Evolutionary conservation across 2,329 filamentous ascomycete species (phyloP).

Genomic region (Cladosporium sp.): DNA sequence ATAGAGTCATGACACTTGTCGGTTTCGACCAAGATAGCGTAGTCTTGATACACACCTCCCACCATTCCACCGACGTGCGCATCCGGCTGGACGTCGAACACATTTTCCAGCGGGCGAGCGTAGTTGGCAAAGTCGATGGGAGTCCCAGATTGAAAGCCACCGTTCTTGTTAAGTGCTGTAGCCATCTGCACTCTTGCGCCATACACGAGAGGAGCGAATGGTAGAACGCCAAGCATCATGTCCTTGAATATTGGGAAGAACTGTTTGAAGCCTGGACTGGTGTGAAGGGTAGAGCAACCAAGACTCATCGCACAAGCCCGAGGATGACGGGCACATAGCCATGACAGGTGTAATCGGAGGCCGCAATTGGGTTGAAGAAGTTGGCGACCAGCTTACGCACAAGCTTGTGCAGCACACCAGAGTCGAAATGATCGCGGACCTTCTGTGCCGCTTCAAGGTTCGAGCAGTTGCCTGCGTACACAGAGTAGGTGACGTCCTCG

Average conservation of each 20-base stretch:
- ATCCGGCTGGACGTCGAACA: neutral
- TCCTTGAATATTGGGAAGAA: neutral
- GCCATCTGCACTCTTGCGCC: slow-evolving; percentile 4
- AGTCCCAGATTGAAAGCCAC: neutral
- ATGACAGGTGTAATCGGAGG: slow-evolving; percentile 6
- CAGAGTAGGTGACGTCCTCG: slow-evolving; percentile 15
- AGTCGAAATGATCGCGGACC: slow-evolving; percentile 13
- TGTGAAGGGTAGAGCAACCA: neutral
- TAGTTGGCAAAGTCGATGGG: slow-evolving; percentile 1
- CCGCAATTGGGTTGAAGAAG: slow-evolving; percentile 13
- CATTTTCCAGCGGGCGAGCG: neutral
- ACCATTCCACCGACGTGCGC: neutral
- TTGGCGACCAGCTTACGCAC: slow-evolving; percentile 11
- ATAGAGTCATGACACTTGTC: neutral
- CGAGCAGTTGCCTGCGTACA: slow-evolving; percentile 9
- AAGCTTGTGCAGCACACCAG: slow-evolving; percentile 11
- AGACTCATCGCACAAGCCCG: slow-evolving; percentile 7
- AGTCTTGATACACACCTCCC: neutral
- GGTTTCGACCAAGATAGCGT: neutral
- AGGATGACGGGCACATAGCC: slow-evolving; percentile 3
- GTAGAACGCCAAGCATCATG: slow-evolving; percentile 2
- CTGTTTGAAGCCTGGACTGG: neutral
- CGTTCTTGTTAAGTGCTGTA: neutral
- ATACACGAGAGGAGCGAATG: neutral
- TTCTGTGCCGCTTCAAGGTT: neutral